Percentiles rank a stretch among this genome's conserved stretches.
Conservation (phyloP, 805 yeast genomes). For the Metschnikowia anglica region DNA sequence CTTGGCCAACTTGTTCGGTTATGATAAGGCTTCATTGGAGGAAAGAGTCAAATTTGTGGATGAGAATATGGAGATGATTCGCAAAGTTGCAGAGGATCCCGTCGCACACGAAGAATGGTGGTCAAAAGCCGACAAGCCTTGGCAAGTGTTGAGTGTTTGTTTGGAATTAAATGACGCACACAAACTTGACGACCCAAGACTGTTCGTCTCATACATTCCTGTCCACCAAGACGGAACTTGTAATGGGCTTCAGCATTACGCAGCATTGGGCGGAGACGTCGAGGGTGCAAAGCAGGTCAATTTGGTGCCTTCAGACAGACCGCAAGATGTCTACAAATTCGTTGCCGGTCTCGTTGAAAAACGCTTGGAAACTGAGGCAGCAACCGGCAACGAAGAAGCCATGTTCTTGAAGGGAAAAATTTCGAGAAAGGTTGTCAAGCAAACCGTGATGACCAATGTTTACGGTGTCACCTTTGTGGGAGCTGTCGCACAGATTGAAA, state of each 20-base stretch:
- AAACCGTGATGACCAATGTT: slow-evolving; percentile 97
- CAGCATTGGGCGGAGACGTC: slow-evolving; percentile 81
- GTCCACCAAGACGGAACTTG: slow-evolving; percentile 88
- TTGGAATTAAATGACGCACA: slow-evolving; percentile 64
- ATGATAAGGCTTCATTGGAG: slow-evolving; percentile 66
- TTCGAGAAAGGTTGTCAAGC: slow-evolving; percentile 87
- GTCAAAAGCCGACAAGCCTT: slow-evolving; percentile 75
- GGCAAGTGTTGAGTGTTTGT: slow-evolving; percentile 76
- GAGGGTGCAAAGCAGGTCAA: slow-evolving; percentile 84
- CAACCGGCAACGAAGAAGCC: slow-evolving; percentile 55
- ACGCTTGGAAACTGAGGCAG: slow-evolving; percentile 54
- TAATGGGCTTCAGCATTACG: slow-evolving; percentile 83
- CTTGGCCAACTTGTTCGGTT: slow-evolving; percentile 69
- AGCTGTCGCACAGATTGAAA: slow-evolving; percentile 83
- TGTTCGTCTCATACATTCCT: slow-evolving; percentile 68
- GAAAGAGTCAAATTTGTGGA: slow-evolving; percentile 64
- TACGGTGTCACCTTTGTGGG: slow-evolving; percentile 96
- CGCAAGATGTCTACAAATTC: slow-evolving; percentile 73
- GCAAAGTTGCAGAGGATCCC: slow-evolving; percentile 65
- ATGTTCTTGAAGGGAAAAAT: slow-evolving; percentile 57
- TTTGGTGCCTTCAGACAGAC: slow-evolving; percentile 65
- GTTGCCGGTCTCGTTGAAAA: slow-evolving; percentile 65
- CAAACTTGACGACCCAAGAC: slow-evolving; percentile 60
- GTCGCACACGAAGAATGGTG: slow-evolving; percentile 59
- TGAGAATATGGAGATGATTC: slow-evolving; percentile 52